These are phyloP conservation scores for Aquilaria sinensis DNA, from an alignment of 345 rosid genomes.

Conservation along the genomic window DNA sequence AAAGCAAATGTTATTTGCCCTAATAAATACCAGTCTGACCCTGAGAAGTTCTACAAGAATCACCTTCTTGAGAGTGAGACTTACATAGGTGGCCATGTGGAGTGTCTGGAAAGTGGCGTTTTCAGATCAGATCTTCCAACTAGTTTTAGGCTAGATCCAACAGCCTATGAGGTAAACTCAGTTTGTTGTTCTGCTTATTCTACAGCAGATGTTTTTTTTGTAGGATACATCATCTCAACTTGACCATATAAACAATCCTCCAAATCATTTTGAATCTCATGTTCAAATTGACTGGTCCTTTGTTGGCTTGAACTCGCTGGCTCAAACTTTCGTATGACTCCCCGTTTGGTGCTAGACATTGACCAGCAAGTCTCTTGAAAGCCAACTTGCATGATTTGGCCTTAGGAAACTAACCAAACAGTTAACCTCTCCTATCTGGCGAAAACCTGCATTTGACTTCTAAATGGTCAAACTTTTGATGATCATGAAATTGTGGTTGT, in stretches of 20 bases:
- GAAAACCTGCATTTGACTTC: too few relatives aligned
- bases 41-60: slow-evolving; percentile 70
- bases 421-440: too few relatives aligned
- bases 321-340: too few relatives aligned
- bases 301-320: too few relatives aligned
- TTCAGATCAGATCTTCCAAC: slow-evolving; percentile 96
- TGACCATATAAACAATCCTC: neutral
- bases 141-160: slow-evolving; percentile 76
- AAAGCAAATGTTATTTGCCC: slow-evolving; percentile 95
- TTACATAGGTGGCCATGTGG: slow-evolving; percentile 96
- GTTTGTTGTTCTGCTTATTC: slow-evolving; percentile 10
- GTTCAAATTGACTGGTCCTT: neutral
- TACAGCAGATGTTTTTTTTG: neutral
- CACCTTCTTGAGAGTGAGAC: slow-evolving; percentile 98
- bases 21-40: slow-evolving; percentile 88
- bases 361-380: too few relatives aligned
- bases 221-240: neutral
- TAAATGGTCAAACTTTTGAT: too few relatives aligned
- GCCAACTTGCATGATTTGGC: too few relatives aligned
- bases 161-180: slow-evolving; percentile 66
- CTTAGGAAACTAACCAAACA: too few relatives aligned
- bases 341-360: too few relatives aligned
- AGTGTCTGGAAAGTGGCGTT: slow-evolving; percentile 99
- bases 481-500: too few relatives aligned
- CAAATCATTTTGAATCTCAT: neutral